These are phyloP conservation scores for Wallacemonas sp. DNA, from an alignment of 208 protist species.

Conservation along the genomic window DNA sequence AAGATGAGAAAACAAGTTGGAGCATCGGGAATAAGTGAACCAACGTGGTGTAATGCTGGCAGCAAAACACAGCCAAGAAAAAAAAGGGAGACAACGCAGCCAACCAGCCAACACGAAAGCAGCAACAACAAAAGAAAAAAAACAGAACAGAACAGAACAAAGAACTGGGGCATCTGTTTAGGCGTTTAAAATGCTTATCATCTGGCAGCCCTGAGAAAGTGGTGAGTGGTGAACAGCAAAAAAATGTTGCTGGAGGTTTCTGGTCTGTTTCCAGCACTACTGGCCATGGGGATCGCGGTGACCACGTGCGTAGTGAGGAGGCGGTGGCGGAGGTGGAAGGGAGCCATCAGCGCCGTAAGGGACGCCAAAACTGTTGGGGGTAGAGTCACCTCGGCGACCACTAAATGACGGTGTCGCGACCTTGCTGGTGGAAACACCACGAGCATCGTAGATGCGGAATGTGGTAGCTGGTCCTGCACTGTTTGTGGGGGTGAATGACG, in stretches of 20 bases:
- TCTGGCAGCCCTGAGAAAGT: constrained; percentile 11
- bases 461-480: constrained; percentile 12
- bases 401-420: neutral
- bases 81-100: neutral
- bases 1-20: neutral
- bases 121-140: constrained; percentile 1
- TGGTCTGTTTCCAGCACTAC: constrained; percentile 1
- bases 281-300: neutral
- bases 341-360: constrained; percentile 4
- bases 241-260: constrained; percentile 7
- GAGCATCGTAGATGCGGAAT: constrained; percentile 46
- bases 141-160: constrained; percentile 11
- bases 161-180: constrained; percentile 5
- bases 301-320: neutral
- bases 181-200: neutral
- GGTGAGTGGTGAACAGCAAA: neutral
- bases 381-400: constrained; percentile 1
- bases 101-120: too few species aligned
- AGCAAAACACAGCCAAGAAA: neutral
- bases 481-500: neutral
- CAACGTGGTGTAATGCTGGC: too few species aligned
- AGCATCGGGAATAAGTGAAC: neutral
- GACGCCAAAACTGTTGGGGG: neutral
- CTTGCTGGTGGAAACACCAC: constrained; percentile 10
- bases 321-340: constrained; percentile 6